Base-by-base conservation (phyloP, 108 stramenopile species). In the Nitzschia sp. region DNA sequence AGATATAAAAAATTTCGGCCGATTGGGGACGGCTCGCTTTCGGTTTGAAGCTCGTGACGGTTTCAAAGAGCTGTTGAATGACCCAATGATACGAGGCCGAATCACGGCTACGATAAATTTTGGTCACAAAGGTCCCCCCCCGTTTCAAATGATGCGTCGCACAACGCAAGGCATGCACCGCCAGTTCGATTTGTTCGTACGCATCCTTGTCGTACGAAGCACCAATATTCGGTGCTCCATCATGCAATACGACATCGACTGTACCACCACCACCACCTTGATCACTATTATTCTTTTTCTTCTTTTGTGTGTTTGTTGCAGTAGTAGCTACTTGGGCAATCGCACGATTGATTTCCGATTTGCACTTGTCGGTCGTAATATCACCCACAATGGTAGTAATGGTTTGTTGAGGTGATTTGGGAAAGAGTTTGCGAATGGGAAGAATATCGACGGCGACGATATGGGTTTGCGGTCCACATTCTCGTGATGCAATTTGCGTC, bases 141-240 rank as follows among this genome's bases (percentile, higher is more conserved):
- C 56, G 60, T 41, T 69, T 58, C 76, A 99, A 82, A 79, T 98
- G 97, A 41, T 98, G 93, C 17, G 90, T 84, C 1, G 98, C 98
- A 65, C 96, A 97, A 52, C 90, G 91, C n/a, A 99, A 83, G 1
- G 98, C 97, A 58, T 92, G 92, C 21, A 99, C 75, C 3, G 92
- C 86, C 31, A 99, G 75, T 75, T 99, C 98, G 72, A 97, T 98
- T 81, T 99, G 99, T 70, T 92, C 83, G 73, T 96, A 99, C 45
- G 98, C 98, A 76, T 99, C 99, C 63, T 96, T 90, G 45, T 86
- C 91, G 71, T 98, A 99, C 15, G 80, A 77, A 1, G 98, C 96
- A 33, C 99, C 99, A 22, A 99, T 88, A 74, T 99, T 99, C n/a
- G 99, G 99, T 17, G 99, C 99, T 54, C 99, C 99, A 74, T 99